These are phyloP conservation scores for Daedalea quercina DNA, from an alignment of 768 basidiomycete species.

Conservation along the genomic window DNA sequence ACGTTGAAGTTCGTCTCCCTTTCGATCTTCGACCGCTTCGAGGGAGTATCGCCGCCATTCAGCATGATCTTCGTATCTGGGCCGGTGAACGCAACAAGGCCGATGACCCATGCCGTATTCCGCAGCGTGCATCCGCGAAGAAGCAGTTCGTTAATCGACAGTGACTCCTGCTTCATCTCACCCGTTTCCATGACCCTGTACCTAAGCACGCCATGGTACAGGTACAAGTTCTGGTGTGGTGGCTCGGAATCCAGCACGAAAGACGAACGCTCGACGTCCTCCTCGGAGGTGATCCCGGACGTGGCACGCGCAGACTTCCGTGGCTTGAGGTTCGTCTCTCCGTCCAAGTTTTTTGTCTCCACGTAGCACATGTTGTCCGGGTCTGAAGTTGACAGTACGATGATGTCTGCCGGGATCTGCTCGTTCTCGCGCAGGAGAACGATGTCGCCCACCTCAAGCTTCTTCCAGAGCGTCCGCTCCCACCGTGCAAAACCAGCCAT, in stretches of 20 bases:
- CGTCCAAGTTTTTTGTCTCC: slow-evolving; percentile 97
- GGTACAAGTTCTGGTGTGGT: slow-evolving; percentile 88
- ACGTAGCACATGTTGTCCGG: slow-evolving; percentile 89
- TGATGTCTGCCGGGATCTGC: slow-evolving; percentile 93
- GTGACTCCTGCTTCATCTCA: slow-evolving; percentile 55
- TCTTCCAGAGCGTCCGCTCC: slow-evolving; percentile 98
- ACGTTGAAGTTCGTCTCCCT: slow-evolving; percentile 99
- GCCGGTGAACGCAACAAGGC: slow-evolving; percentile 91
- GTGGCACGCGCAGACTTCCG: slow-evolving; percentile 75
- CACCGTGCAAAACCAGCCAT: slow-evolving; percentile 70
- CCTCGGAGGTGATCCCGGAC: slow-evolving; percentile 69
- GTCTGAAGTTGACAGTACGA: slow-evolving; percentile 89
- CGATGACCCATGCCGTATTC: slow-evolving; percentile 90
- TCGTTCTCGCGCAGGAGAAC: slow-evolving; percentile 90
- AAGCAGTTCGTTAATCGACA: slow-evolving; percentile 89
- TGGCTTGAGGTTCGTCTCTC: slow-evolving; percentile 94
- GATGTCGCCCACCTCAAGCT: slow-evolving; percentile 95
- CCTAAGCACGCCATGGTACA: slow-evolving; percentile 80
- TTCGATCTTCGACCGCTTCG: slow-evolving; percentile 97
- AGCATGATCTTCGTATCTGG: slow-evolving; percentile 90
- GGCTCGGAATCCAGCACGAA: slow-evolving; percentile 92
- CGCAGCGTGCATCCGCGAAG: slow-evolving; percentile 87
- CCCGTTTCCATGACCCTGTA: slow-evolving; percentile 52
- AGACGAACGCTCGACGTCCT: slow-evolving; percentile 80
- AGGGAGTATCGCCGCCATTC: slow-evolving; percentile 89